Evolutionary conservation across 2,329 filamentous ascomycete genomes (phyloP).

Genomic region (Pestalotiopsis sp.): DNA sequence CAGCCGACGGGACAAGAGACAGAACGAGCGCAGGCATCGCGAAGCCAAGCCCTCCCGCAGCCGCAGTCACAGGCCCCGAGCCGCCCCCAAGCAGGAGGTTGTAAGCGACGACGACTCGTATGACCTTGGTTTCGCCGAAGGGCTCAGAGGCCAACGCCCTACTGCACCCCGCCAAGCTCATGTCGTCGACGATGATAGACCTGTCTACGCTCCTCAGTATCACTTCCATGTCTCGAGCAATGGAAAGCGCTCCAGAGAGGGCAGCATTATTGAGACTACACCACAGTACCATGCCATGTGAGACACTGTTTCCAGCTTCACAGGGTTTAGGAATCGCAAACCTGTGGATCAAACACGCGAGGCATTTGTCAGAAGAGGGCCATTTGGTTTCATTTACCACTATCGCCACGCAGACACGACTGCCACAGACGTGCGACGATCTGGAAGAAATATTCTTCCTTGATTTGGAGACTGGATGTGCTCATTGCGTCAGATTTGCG

Average conservation of each 20-base stretch:
- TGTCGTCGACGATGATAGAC: neutral
- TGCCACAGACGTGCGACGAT: too few relatives aligned
- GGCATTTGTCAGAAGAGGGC: too few relatives aligned
- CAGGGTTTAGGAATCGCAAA: too few relatives aligned
- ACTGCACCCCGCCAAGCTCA: neutral
- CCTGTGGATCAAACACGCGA: too few relatives aligned
- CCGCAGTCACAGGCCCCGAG: neutral
- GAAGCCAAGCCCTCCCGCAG: neutral
- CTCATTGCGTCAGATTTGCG: too few relatives aligned
- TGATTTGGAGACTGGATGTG: too few relatives aligned
- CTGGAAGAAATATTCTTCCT: too few relatives aligned
- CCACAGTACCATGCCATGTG: neutral
- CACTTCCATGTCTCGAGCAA: neutral
- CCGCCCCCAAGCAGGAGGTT: neutral
- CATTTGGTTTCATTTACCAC: too few relatives aligned
- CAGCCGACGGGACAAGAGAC: neutral
- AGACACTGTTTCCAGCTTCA: too few relatives aligned
- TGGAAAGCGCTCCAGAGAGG: neutral
- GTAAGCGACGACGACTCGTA: neutral
- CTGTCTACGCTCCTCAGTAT: conserved; percentile 4
- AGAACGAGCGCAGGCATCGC: neutral
- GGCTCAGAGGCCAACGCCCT: neutral
- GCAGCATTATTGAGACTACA: neutral
- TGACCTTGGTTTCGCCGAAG: neutral
- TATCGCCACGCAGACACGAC: too few relatives aligned